Base-by-base conservation (phyloP, 2,329 filamentous ascomycete species). In the Cladorrhinum sp. region DNA sequence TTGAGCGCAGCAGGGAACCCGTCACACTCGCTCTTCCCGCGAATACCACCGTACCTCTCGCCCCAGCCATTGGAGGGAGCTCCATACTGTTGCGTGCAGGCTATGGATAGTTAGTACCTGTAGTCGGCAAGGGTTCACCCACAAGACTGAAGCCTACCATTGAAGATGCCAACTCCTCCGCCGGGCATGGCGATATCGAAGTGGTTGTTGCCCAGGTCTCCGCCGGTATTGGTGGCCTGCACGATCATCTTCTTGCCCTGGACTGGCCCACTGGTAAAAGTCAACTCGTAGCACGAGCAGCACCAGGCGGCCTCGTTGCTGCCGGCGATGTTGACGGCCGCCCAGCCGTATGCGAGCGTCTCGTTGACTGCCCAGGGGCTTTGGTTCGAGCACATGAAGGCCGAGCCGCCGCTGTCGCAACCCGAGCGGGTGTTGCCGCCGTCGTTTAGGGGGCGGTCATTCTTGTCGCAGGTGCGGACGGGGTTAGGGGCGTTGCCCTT, bases 141-240 rank as follows among this genome's bases (percentile, higher is more conserved):
- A 36, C 4, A 24, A 63, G 71, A 75, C 66, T n/a, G 65, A 62
- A 69, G 70, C 50, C 66, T 58, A 66, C 67, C 81, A 66, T 83
- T 80, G 73, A 77, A 83, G 22, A 76, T 72, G 50, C 82, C 82
- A 10, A 83, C 80, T 29, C 81, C 82, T 62, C 82, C 81, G 48
- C 81, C 82, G 57, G 78, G 78, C 50, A 80, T 79, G 29, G 76
- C 76, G 59, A 85, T 68, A 71, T 85, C 81, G 69, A 85, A 85
- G 64, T 85, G 82, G 63, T 83, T 83, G 55, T 76, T 69, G 3
- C 77, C 78, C 58, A 85, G 70, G 65, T 85, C 82, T 10, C 75
- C 77, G 3, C 82, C 83, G 16, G 82, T 86, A 67, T 86, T 86
- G 16, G 80, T 83, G 9, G 82, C 82, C 73, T 86, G 84, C 29